Base-by-base conservation (phyloP, 2,329 filamentous ascomycete species). In the Botryotinia narcissicola region DNA sequence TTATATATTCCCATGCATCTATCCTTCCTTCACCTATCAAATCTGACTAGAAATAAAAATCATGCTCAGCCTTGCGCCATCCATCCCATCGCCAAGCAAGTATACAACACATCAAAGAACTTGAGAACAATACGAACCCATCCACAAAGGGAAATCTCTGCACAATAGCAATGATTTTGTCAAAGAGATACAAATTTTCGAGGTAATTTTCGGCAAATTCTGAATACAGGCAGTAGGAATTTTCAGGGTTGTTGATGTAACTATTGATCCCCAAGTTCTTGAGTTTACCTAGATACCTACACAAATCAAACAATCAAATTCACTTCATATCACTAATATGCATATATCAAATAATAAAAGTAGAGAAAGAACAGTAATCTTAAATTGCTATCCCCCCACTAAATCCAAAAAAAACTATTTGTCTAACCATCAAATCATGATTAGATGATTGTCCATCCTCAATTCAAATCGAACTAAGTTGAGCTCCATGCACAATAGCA, bases 401-500 rank as follows among this genome's bases (percentile, higher is more conserved):
- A 67, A 67, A 51, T 32, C 29, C 25, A 69, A 69, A 69, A 69
- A 68, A 70, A 70, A 61, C 5, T 20, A 35, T 22, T 44, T 8
- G 12, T 46, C 32, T 20, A 66, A 37, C 12, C 44, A 66, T 51
- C 63, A 51, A 9, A 67, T 37, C 14, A 51, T 66, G 51, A 54
- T 54, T 10, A 37, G 29, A 67, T 67, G 44, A 67, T 9, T 40
- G 48, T 51, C 44, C 37, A 67, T 51, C 32, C 44, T 67, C 35
- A 57, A 69, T 40, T 57, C 66, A 57, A 59, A 25, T 57, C 8
- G 37, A 57, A 69, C 54, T 3, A 69, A 54, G 22, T 16, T 51
- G 44, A 46, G 44, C 25, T 61, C 71, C 64, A 61, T 61, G 57
- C 71, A 73, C 64, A 60, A 69, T 51, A 69, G 57, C 63, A 68